Evolutionary conservation across 1,284 basidiomycete species (phyloP), one percentile per base, ranked within the genome.

Genomic region (Trichosporon inkin): DNA sequence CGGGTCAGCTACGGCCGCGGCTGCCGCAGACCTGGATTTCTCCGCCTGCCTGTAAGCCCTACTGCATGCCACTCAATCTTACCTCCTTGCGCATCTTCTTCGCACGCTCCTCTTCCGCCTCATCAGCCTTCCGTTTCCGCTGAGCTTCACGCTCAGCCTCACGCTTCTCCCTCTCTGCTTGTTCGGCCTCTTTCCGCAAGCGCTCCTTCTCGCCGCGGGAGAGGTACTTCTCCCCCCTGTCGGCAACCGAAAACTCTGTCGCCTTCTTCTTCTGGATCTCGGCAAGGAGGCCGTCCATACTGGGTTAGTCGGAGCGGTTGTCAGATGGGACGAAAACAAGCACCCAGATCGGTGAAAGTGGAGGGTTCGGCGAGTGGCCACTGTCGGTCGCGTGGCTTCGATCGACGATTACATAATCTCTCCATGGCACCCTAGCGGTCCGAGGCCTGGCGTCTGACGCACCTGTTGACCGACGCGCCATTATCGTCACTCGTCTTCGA

Each of bases 211-310:
- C 93, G 16, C 89, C 90, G 65, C 87, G 84, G 44, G 89, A 85
- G 84, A 94, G 84, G 75, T 96, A 96, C 78, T 95, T 95, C 20
- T 81, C 84, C 84, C 81, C 19, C 70, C 70, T 49, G 67, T 68
- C 13, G 73, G 57, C 36, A 77, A 78, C 20, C 71, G 63, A 34
- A 41, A 62, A 52, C 89, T 24, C 80, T 82, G 85, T 80, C 3
- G 84, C 81, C 74, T 94, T 95, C 69, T 92, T 88, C 78, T 97
- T 96, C 20, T 86, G 88, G 64, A 98, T 89, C 79, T 95, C 91
- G 58, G 91, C 73, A 14, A 78, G 67, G 14, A 78, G 71, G 28
- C 68, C 71, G 62, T 78, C 72, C 76, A 78, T 79, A 37, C n/a
- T 68, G 51, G 35, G 7, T 36, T 13, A 8, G 13, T 10, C n/a